Base-by-base conservation (phyloP, 2,329 filamentous ascomycete genomes). In the Teratosphaeria destructans region DNA sequence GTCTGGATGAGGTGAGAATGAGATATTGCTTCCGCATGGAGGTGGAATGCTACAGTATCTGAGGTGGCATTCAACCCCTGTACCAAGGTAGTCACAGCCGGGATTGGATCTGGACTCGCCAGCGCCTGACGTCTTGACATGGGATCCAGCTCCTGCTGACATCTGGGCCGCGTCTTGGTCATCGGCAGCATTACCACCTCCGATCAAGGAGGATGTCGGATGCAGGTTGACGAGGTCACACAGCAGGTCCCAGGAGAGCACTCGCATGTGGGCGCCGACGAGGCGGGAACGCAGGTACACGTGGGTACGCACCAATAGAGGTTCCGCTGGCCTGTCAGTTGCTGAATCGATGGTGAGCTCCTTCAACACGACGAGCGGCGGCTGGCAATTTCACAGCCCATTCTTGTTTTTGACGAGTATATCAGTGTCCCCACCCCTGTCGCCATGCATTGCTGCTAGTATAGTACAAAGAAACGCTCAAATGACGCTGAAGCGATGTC, bases 161-260 rank as follows among this genome's bases (percentile, higher is more conserved):
- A 26, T 32, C 26, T n/a, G n/a, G 43, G 8, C n/a, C 19, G 53
- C 10, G 5, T 54, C 27, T 54, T 54, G 53, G 11, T 43, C 37
- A 43, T 43, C 35, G 35, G 35, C 23, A 23, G 23, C 23, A 23
- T 39, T 39, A 14, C 35, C 35, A 14, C 35, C 11, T 12, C 11
- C 35, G 11, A 39, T 39, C 11, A 39, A 39, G 35, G 29, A 5
- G 5, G 37, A 43, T 43, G 37, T 52, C 59, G 59, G 59, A 26
- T 56, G 57, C 60, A 59, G 14, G 54, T 54, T 56, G 39, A 37
- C 59, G 59, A 61, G 11, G 54, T 61, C 27, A 49, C 55, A 58
- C 59, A 53, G 23, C 56, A 58, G 49, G n/a, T 32, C 23, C 23
- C 23, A 23, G 23, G 23, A n/a, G 52, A 35, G 23, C 23, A 26